Evolutionary conservation across 2,329 filamentous ascomycete species (phyloP).

Genomic region (Daldinia eschscholtzii): DNA sequence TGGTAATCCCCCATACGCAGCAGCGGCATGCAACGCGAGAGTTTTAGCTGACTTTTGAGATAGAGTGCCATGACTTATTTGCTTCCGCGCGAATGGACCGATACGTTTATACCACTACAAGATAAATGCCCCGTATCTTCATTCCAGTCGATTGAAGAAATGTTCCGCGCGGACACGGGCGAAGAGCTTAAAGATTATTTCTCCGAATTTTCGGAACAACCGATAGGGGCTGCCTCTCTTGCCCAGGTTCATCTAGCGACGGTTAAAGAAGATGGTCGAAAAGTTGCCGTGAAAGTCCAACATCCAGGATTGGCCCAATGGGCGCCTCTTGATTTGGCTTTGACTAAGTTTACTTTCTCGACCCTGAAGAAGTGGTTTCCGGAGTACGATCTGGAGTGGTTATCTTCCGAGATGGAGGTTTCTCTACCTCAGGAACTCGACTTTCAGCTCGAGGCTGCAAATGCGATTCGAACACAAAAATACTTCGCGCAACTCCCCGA

Average conservation of each 20-base stretch:
- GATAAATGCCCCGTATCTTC: slow-evolving; percentile 96
- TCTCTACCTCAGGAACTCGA: slow-evolving; percentile 93
- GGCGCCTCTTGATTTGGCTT: slow-evolving; percentile 85
- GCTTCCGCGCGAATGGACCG: slow-evolving; percentile 90
- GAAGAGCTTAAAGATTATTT: slow-evolving; percentile 84
- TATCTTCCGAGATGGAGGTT: slow-evolving; percentile 91
- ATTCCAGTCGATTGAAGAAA: slow-evolving; percentile 83
- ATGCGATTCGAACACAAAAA: slow-evolving; percentile 81
- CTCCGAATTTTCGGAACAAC: slow-evolving; percentile 81
- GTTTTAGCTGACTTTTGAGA: slow-evolving; percentile 44
- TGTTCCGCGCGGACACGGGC: slow-evolving; percentile 89
- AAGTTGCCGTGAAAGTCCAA: slow-evolving; percentile 96
- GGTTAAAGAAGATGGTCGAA: slow-evolving; percentile 82
- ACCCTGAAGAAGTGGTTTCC: slow-evolving; percentile 94
- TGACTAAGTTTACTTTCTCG: slow-evolving; percentile 90
- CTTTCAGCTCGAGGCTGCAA: slow-evolving; percentile 86
- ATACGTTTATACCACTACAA: slow-evolving; percentile 94
- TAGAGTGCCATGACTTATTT: slow-evolving; percentile 95
- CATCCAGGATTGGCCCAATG: slow-evolving; percentile 91
- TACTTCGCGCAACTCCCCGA: slow-evolving; percentile 82
- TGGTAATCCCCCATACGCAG: slow-evolving; percentile 62
- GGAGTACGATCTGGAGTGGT: slow-evolving; percentile 97
- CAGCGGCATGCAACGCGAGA: not conserved
- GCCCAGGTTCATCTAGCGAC: slow-evolving; percentile 94
- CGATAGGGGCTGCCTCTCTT: slow-evolving; percentile 92